A percentile compares a stretch with the other conserved stretches of the same genome.
Conservation (phyloP, 1,284 basidiomycete species). For the Naganishia sp. region DNA sequence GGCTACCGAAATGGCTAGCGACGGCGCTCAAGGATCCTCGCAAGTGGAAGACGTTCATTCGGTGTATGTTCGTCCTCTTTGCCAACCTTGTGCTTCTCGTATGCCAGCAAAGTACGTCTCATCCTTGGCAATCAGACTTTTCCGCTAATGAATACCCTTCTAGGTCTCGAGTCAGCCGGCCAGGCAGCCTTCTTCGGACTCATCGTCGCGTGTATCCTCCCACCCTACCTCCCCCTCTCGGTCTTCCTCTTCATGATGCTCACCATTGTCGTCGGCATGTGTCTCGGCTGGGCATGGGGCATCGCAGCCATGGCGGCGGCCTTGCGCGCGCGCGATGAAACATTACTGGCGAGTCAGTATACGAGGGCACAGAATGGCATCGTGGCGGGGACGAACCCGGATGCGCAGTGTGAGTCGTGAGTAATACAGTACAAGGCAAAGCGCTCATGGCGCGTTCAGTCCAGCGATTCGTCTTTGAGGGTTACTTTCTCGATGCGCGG, state of each 20-base stretch:
- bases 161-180: constrained; percentile 40
- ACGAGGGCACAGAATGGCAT: constrained; percentile 58
- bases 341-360: constrained; percentile 58
- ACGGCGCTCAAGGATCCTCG: constrained; percentile 33
- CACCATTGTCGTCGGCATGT: constrained; percentile 63
- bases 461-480: constrained; percentile 62
- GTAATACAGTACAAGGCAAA: background rate
- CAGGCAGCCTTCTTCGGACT: constrained; percentile 48
- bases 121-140: background rate
- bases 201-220: constrained; percentile 46
- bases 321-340: constrained; percentile 60
- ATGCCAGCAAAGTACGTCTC: constrained; percentile 5
- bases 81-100: constrained; percentile 44
- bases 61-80: constrained; percentile 45
- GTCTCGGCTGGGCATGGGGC: constrained; percentile 74
- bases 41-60: constrained; percentile 49
- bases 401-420: constrained; percentile 53
- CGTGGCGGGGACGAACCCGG: constrained; percentile 58
- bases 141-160: background rate
- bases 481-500: constrained; percentile 67
- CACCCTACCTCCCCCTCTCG: constrained; percentile 48
- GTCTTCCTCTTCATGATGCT: constrained; percentile 51
- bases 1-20: constrained; percentile 4
- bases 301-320: constrained; percentile 70
- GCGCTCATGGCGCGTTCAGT: constrained; percentile 37